Percentiles rank a stretch among this genome's conserved stretches.
Conservation (phyloP, 148 eudicot genomes). For the Selenicereus undatus region DNA sequence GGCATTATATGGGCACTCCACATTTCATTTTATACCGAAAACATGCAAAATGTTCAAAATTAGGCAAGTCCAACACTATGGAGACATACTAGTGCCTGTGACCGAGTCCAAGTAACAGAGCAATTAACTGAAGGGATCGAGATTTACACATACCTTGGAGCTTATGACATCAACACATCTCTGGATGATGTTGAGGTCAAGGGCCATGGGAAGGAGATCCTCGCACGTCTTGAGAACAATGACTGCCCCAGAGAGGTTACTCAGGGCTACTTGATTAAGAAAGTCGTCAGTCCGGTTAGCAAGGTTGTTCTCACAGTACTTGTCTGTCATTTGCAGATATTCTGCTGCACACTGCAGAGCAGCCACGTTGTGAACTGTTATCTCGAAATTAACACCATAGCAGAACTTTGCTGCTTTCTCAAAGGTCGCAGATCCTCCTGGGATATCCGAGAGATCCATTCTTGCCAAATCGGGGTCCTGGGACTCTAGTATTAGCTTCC, state of each 20-base stretch:
- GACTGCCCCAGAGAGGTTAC: slow-evolving; percentile 69
- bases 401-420: slow-evolving; percentile 94
- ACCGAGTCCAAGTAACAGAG: neutral
- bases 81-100: no score
- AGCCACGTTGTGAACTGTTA: slow-evolving; percentile 86
- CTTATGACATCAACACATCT: slow-evolving; percentile 66
- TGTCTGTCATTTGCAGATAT: slow-evolving; percentile 81
- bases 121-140: neutral
- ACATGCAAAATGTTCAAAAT: no score
- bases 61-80: no score
- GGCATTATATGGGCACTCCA: no score
- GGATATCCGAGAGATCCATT: slow-evolving; percentile 70
- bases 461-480: slow-evolving; percentile 54
- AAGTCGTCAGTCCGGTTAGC: slow-evolving; percentile 84
- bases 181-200: slow-evolving; percentile 54
- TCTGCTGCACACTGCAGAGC: slow-evolving; percentile 90
- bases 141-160: slow-evolving; percentile 44
- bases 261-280: slow-evolving; percentile 71
- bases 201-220: slow-evolving; percentile 68
- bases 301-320: slow-evolving; percentile 65
- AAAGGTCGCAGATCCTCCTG: slow-evolving; percentile 82
- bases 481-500: slow-evolving; percentile 63
- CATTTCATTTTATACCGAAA: no score
- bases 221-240: slow-evolving; percentile 78
- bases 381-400: slow-evolving; percentile 93